phyloP scores from a whole-genome alignment of 495 filamentous ascomycete genomes.

The Melanomma pulvis-pyrius region DNA sequence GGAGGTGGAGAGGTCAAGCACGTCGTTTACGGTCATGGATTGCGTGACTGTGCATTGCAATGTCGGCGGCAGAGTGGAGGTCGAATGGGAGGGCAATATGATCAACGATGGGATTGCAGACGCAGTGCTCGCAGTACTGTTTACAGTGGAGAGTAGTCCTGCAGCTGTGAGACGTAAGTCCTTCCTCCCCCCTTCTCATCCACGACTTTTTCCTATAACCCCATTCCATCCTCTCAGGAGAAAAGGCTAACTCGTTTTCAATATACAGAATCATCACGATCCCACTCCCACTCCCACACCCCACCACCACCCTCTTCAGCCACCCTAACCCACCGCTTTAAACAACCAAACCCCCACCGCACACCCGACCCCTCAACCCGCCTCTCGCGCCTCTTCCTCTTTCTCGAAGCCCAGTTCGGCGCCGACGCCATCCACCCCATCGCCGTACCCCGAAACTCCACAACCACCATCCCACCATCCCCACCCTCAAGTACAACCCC shows the following conservation, averaged over 20 bases:
- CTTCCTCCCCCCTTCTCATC: not conserved
- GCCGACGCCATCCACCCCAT: constrained; percentile 73
- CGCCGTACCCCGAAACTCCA: constrained; percentile 53
- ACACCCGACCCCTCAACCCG: constrained; percentile 71
- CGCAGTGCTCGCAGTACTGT: constrained; percentile 86
- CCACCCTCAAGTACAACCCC: constrained; percentile 11
- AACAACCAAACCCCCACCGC: constrained; percentile 61
- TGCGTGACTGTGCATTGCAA: constrained; percentile 76
- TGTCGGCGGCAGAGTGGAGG: constrained; percentile 73
- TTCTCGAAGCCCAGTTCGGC: constrained; percentile 96
- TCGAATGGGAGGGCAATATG: constrained; percentile 98
- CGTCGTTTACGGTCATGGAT: constrained; percentile 84
- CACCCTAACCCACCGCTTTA: constrained; percentile 29
- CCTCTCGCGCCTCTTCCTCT: constrained; percentile 83
- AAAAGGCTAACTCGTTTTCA: constrained; percentile 7
- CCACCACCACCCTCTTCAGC: constrained; percentile 1
- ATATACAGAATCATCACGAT: constrained; percentile 58
- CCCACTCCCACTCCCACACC: constrained; percentile 56
- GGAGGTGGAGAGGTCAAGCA: constrained; percentile 55
- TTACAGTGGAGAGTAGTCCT: constrained; percentile 87
- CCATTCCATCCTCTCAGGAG: not conserved
- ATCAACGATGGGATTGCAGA: constrained; percentile 97
- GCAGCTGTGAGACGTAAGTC: constrained; percentile 88
- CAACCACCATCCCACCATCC: constrained; percentile 33
- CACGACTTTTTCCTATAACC: not conserved